Base-by-base conservation (phyloP, 495 filamentous ascomycete genomes). In the Penicillium crystallinum region DNA sequence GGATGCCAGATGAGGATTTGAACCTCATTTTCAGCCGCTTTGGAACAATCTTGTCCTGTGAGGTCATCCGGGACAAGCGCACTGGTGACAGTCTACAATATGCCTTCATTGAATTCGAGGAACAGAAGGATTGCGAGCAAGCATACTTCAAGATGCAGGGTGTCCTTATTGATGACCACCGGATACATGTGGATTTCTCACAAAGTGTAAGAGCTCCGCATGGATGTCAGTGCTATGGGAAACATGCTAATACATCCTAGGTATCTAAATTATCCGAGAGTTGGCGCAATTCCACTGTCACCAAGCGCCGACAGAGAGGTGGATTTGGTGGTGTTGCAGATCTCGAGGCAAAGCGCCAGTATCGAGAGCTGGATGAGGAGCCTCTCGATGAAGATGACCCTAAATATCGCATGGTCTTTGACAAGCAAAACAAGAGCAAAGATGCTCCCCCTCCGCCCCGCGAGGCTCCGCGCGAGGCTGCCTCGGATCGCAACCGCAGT, bases 91-190 rank as follows among this genome's bases (percentile, higher is more conserved):
- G 90, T 61, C 71, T 98, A 34, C 93, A 98, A 65, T 98, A 98
- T 68, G 90, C 95, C 1, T 98, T 98, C 56, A 92, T 98, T 63
- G 93, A 98, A 68, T 98, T 95, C 60, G 90, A 91, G 49, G 83
- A 96, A 15, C 89, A 95, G 65, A 82, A 87, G 58, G 86, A 89
- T 53, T 97, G 92, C 67, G 93, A 97, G 71, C 87, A 91, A 46
- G 93, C 93, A 12, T 98, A 97, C 63, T 91, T 91, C 73, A 98
- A 98, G 72, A 98, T 97, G 93, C 88, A 97, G 65, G 86, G 84
- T 5, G 91, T 97, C 6, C 72, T 98, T 51, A 97, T 97, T 62
- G 93, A 98, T 58, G 93, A 98, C 63, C 91, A 96, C 53, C 87
- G 93, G 31, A 97, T 98, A 49, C 93, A 97, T 67, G 95, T 98